These are phyloP conservation scores for Pestalotiopsis sp. DNA, from an alignment of 2,329 filamentous ascomycete genomes.

Conservation along the genomic window DNA sequence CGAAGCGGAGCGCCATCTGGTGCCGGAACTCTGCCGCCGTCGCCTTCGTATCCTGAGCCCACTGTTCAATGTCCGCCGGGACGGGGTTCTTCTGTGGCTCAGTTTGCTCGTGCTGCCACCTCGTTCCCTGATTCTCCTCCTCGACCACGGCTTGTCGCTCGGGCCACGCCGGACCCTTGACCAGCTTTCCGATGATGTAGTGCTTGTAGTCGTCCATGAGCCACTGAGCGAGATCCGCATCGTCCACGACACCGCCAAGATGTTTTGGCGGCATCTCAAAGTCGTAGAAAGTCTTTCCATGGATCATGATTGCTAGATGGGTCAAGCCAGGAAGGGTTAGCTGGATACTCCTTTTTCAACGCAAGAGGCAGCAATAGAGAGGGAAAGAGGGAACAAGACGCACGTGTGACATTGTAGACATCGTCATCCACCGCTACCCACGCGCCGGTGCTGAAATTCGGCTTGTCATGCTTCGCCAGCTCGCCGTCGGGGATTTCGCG, in stretches of 20 bases:
- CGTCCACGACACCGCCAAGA: conserved; percentile 6
- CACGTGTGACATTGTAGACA: conserved; percentile 20
- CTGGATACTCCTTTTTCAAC: not conserved
- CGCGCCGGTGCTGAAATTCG: conserved; percentile 2
- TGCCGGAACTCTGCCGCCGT: not conserved
- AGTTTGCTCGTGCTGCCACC: too few species aligned
- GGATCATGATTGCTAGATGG: conserved; percentile 13
- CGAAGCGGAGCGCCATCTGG: not conserved
- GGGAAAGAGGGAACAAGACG: not conserved
- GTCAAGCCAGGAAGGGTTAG: not conserved
- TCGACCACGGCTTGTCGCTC: not conserved
- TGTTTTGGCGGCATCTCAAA: conserved; percentile 4
- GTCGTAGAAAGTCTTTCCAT: conserved; percentile 7
- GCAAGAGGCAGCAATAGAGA: not conserved
- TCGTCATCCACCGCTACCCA: conserved; percentile 13
- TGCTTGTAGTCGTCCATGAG: not conserved
- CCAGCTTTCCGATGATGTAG: conserved; percentile 8
- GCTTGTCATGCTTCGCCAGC: conserved; percentile 14
- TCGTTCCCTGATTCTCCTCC: not conserved
- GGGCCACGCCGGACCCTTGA: conserved; percentile 8
- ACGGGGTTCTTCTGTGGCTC: not conserved
- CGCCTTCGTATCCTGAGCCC: not conserved
- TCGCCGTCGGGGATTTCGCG: conserved; percentile 16
- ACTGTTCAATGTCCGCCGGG: not conserved
- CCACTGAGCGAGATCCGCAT: conserved; percentile 5